Evolutionary conservation across 257 asterid species (phyloP), one percentile per base, ranked within the genome.

Genomic region (Mitragyna speciosa): DNA sequence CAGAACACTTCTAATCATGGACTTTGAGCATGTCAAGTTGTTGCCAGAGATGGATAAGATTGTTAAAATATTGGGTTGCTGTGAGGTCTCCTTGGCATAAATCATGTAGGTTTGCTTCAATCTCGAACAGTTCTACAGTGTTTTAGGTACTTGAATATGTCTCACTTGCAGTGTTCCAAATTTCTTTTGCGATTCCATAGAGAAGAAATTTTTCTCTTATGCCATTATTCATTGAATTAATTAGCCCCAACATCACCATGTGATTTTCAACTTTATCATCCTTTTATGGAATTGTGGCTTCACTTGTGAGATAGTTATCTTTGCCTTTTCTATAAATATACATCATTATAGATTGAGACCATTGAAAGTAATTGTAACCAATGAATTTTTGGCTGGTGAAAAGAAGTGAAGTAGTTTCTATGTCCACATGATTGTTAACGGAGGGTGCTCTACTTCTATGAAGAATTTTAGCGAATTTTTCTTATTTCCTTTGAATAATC

Each of bases 221-320:
- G 6, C 61, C 56, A 0, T 30, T 74, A 10, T 12, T 75, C 84
- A 69, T 76, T 30, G 78, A 76, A 61, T 81, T 76, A 22, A 81
- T 52, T 2, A 81, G 43, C 84, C 78, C 54, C 30, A 81, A 76
- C 73, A 81, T 81, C 4, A 70, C 72, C 76, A 81, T 81, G 24
- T 61, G 76, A 28, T 26, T 63, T 15, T 81, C 73, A 12, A 5
- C 12, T 7, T 70, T 81, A 67, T 81, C 70, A 15, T 7, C 61
- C 17, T 19, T 14, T 15, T 73, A n/a, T 12, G 76, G 5, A n/a
- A n/a, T n/a, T n/a, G n/a, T n/a, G n/a, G n/a, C n/a, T n/a, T n/a
- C n/a, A n/a, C n/a, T n/a, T n/a, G n/a, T n/a, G n/a, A n/a, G n/a
- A n/a, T n/a, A n/a, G n/a, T n/a, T n/a, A n/a, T n/a, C n/a, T n/a